phyloP scores from a whole-genome alignment of 768 basidiomycete species.

The Leccinum variicolor region DNA sequence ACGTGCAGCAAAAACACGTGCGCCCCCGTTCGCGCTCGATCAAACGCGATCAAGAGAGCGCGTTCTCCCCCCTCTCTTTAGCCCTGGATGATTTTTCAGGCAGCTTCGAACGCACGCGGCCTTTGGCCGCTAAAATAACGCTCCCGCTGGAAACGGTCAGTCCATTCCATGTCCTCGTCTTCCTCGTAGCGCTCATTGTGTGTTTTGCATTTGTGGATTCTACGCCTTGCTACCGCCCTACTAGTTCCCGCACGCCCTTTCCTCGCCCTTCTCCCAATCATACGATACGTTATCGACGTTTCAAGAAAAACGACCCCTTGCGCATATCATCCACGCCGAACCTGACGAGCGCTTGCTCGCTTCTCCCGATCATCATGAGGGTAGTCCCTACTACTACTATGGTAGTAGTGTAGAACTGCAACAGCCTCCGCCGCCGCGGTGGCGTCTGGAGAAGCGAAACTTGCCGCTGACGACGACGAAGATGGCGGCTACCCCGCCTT shows the following conservation, averaged over 20 bases:
- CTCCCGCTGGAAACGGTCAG: conserved; percentile 18
- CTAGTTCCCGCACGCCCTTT: conserved; percentile 8
- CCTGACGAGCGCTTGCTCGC: conserved; percentile 8
- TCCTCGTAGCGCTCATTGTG: not conserved
- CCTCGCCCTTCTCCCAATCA: conserved; percentile 9
- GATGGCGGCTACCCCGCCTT: conserved; percentile 1
- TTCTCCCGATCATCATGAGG: not conserved
- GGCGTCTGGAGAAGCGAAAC: conserved; percentile 16
- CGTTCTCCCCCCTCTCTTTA: not conserved
- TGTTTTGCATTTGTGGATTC: not conserved
- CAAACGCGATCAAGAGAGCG: conserved; percentile 5
- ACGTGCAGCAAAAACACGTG: not conserved
- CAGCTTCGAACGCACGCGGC: conserved; percentile 10
- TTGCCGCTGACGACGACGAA: not conserved
- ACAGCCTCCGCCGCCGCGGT: not conserved
- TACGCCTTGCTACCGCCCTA: not conserved
- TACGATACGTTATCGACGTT: conserved; percentile 5
- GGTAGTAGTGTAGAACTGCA: not conserved
- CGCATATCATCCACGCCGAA: conserved; percentile 19
- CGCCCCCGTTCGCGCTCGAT: conserved; percentile 15
- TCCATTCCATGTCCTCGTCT: not conserved
- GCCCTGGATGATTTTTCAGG: conserved; percentile 4
- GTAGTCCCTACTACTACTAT: not conserved
- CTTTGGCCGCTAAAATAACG: conserved; percentile 16
- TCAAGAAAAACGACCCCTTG: conserved; percentile 3